Base-by-base conservation (phyloP, 2,329 filamentous ascomycete species). In the Aspergillus eucalypticola region DNA sequence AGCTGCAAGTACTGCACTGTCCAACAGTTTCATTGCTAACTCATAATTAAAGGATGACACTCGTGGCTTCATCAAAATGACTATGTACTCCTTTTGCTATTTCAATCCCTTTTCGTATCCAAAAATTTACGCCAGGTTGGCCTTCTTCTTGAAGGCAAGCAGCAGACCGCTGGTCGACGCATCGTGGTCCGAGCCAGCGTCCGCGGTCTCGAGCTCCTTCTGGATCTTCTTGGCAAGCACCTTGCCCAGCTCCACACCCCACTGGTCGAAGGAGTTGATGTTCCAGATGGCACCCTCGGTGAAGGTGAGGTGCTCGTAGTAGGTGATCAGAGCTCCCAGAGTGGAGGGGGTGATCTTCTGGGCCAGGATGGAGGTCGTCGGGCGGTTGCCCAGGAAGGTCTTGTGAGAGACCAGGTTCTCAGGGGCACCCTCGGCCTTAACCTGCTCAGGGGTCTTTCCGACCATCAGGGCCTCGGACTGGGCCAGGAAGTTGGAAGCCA, bases 231-330 rank as follows among this genome's bases (percentile, higher is more conserved):
- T 98, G 63, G 95, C 95, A 67, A 99, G 83, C 42, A 90, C 88
- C 89, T 99, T 99, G 78, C 95, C 95, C 64, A 99, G 83, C 84
- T 99, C 95, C 48, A 99, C 95, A 81, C 95, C 95, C 95, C 95
- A 99, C 84, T 99, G 95, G 82, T 99, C 95, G 75, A 98, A 99
- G 73, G 89, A 92, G 87, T 99, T 99, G 84, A 99, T 96, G 82
- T 98, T 96, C 95, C 95, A 99, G 76, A 99, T 84, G 55, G 93
- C 94, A 71, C 95, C 95, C 82, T 99, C 95, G 39, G 91, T 96
- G 79, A 99, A 99, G 59, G 95, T 98, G 63, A 98, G 82, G 81
- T 99, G 95, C 85, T 99, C 95, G 80, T 99, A 99, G 86, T 98
- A 99, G 67, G 92, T 94, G 71, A 99, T 99, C 70, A 99, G 81